Base-by-base conservation (phyloP, 306 rosid species). In the Cicer chorassanicum region DNA sequence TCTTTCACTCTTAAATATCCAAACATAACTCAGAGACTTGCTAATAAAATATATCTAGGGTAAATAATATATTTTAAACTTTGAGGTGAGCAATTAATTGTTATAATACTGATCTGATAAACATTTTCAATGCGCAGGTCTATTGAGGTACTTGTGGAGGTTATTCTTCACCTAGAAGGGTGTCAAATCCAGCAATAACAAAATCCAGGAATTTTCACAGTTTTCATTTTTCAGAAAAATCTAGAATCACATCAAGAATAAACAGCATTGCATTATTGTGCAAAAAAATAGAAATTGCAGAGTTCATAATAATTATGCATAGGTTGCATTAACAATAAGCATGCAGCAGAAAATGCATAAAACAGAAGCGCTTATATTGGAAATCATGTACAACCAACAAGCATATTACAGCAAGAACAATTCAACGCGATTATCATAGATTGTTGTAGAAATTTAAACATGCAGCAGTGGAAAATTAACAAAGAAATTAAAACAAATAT, bases 51-150 rank as follows among this genome's bases (percentile, higher is more conserved):
- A 50, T n/a, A 50, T 6, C 4, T 50, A 14, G 16, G 19, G 9
- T 13, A 50, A 50, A 50, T 50, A 50, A 14, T 50, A n/a, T 14
- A 50, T 50, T 50, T 53, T 53, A 16, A 18, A 7, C 59, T 53
- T 53, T 59, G 13, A 29, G 7, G n/a, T 59, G 8, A 29, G 2
- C 16, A 59, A 8, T 8, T 42, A 29, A 29, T 59, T 24, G 15
- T 14, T 8, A 34, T 59, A 59, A 59, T 8, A 5, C 34, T 59
- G 1, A 11, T 59, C 1, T 59, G 65, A 24, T 10, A 6, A 36
- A n/a, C 24, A 7, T 39, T 63, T 63, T n/a, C 68, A 38, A 38
- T 63, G 29, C 14, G n/a, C 68, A 39, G 68, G 46, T 63, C 12
- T 6, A 9, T 63, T 63, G 24, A 14, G 29, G 46, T n/a, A 8